Evolutionary conservation across 1,139 yeast species (phyloP).

Genomic region (Pichia terricola): DNA sequence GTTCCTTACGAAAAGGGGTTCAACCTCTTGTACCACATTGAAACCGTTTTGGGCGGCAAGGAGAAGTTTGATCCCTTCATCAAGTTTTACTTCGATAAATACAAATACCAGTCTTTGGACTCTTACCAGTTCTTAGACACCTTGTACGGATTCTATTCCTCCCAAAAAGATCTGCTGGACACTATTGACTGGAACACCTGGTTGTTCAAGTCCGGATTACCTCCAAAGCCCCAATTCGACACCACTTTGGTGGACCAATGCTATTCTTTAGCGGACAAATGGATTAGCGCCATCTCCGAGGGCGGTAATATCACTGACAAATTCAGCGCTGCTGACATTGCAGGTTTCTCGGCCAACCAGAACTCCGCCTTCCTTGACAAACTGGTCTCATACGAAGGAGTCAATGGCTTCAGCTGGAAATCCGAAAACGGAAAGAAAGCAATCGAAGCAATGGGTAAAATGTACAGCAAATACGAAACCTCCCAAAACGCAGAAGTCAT

Average conservation of each 20-base stretch:
- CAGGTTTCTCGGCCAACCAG: constrained; percentile 61
- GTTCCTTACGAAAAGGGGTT: constrained; percentile 92
- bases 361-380: constrained; percentile 70
- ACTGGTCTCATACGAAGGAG: constrained; percentile 36
- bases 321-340: constrained; percentile 38
- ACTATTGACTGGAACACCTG: constrained; percentile 77
- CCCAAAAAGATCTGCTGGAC: constrained; percentile 43
- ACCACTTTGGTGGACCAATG: constrained; percentile 71
- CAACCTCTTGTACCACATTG: constrained; percentile 66
- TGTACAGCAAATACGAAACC: constrained; percentile 36
- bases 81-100: constrained; percentile 64
- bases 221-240: constrained; percentile 76
- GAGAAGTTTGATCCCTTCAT: constrained; percentile 68
- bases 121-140: constrained; percentile 74
- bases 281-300: constrained; percentile 37
- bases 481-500: constrained; percentile 74
- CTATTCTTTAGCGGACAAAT: constrained; percentile 51
- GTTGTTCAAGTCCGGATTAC: constrained; percentile 77
- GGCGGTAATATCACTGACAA: constrained; percentile 14
- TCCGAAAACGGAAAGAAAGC: constrained; percentile 26
- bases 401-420: constrained; percentile 27
- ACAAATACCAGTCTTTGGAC: constrained; percentile 63
- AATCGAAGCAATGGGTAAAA: constrained; percentile 32
- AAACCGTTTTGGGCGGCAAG: constrained; percentile 62
- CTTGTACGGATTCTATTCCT: constrained; percentile 53